Evolutionary conservation across 2,329 filamentous ascomycete genomes (phyloP).

Genomic region (Scorias spongiosa): DNA sequence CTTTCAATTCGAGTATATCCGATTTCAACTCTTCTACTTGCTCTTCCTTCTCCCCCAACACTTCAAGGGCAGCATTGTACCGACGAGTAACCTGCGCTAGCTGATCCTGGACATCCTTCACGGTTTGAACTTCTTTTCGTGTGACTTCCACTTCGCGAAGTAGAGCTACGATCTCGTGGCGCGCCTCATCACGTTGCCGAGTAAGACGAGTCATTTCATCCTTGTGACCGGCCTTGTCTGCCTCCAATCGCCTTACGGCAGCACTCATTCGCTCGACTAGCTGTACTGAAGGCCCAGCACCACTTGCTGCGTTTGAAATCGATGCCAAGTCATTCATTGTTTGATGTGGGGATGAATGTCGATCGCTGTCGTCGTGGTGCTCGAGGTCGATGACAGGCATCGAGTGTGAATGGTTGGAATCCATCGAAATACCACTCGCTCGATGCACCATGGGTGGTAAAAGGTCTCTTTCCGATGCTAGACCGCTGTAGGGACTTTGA

Average conservation of each 20-base stretch:
- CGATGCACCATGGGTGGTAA: conserved; percentile 25
- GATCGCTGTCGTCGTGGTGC: conserved; percentile 40
- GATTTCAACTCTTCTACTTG: conserved; percentile 76
- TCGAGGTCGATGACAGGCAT: conserved; percentile 35
- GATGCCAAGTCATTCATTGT: conserved; percentile 42
- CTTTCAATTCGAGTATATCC: conserved; percentile 86
- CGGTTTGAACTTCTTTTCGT: conserved; percentile 42
- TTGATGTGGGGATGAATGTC: conserved; percentile 48
- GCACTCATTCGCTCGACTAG: conserved; percentile 93
- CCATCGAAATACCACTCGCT: conserved; percentile 29
- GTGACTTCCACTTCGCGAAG: conserved; percentile 76
- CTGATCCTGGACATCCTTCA: conserved; percentile 51
- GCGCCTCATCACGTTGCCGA: conserved; percentile 77
- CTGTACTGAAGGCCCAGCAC: conserved; percentile 82
- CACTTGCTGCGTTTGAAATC: conserved; percentile 51
- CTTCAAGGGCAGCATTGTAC: conserved; percentile 82
- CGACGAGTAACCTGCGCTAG: conserved; percentile 55
- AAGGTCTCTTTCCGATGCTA: conserved; percentile 8
- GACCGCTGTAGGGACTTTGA: not conserved
- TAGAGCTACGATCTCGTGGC: conserved; percentile 76
- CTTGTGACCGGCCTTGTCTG: conserved; percentile 73
- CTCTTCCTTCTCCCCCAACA: conserved; percentile 96
- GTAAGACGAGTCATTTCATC: conserved; percentile 73
- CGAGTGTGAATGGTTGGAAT: conserved; percentile 18
- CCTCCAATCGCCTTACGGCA: conserved; percentile 77